Evolutionary conservation across 163 green algal genomes (phyloP), one percentile per base, ranked within the genome.

Genomic region (Chlorella variabilis): DNA sequence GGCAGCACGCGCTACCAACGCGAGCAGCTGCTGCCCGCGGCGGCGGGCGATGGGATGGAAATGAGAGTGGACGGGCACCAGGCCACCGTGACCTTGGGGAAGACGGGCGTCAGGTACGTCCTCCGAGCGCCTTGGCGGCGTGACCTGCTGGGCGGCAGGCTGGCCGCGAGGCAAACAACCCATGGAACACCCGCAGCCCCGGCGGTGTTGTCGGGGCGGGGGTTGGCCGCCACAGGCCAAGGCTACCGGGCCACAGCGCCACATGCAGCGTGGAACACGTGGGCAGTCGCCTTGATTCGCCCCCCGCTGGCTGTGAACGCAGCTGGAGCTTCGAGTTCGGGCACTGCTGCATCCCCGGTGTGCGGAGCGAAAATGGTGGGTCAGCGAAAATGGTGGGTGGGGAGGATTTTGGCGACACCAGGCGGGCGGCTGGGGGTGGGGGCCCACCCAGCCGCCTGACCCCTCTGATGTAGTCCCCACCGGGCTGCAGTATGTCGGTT

Each of bases 11-110:
- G 45, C 11, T 54, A 38, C 25, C 66, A 45, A 41, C 41, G 17
- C 4, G 41, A 63, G 49, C 49, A 67, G 71, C 71, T 66, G 49
- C 71, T 66, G 33, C 33, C 49, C 3, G 41, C 54, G 15, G 25
- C 39, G 2, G 45, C 34, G 11, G 42, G 27, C 0, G 68, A 29
- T 33, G 49, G 21, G 0, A 58, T 49, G 71, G 49, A 23, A 2
- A 41, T 78, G 49, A 66, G 41, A 9, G 49, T 66, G 49, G 71
- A 78, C 31, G 71, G 71, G 3, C 71, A 78, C 71, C 23, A n/a
- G 20, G 71, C 71, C 49, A 78, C 49, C 7, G 71, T 45, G 3
- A 67, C 34, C 1, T 33, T 78, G 34, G n/a, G 11, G 23, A 67
- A 41, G 13, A 78, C 25, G 2, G 71, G 71, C 3, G 36, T 78